phyloP scores from a whole-genome alignment of 331 rosid genomes.

The Malus hybrid region DNA sequence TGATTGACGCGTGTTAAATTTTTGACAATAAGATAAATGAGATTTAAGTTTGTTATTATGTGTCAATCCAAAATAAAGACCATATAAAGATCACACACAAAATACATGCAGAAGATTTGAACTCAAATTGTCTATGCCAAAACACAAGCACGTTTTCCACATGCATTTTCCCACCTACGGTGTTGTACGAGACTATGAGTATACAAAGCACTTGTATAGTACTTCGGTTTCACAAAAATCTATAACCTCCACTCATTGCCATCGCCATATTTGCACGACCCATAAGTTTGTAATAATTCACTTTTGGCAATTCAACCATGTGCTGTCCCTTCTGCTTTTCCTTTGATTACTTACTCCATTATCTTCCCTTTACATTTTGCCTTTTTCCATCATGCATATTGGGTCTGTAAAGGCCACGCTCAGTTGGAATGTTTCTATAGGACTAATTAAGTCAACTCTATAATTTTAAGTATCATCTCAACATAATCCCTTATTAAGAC shows the following conservation, averaged over 20 bases:
- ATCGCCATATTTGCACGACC: not conserved
- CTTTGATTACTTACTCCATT: conserved; percentile 5
- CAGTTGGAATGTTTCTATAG: not conserved
- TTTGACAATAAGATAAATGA: too few species aligned
- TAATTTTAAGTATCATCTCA: not conserved
- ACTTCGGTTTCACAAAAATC: not conserved
- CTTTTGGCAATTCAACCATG: conserved; percentile 3
- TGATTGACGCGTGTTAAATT: too few species aligned
- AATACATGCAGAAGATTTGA: too few species aligned
- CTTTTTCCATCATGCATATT: conserved; percentile 3
- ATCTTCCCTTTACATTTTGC: not conserved
- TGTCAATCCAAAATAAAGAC: too few species aligned
- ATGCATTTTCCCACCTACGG: not conserved
- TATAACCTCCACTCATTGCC: not conserved
- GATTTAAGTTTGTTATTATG: too few species aligned
- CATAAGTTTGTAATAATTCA: conserved; percentile 4
- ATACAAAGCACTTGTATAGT: not conserved
- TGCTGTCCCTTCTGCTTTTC: not conserved
- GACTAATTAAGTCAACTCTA: not conserved
- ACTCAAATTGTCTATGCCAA: not conserved
- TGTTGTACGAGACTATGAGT: conserved; percentile 3
- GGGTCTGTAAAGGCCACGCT: not conserved
- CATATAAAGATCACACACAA: too few species aligned
- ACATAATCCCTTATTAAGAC: not conserved
- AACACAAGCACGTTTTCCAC: conserved; percentile 7